phyloP scores from a whole-genome alignment of 2,329 filamentous ascomycete species.

The Colletotrichum costaricense region DNA sequence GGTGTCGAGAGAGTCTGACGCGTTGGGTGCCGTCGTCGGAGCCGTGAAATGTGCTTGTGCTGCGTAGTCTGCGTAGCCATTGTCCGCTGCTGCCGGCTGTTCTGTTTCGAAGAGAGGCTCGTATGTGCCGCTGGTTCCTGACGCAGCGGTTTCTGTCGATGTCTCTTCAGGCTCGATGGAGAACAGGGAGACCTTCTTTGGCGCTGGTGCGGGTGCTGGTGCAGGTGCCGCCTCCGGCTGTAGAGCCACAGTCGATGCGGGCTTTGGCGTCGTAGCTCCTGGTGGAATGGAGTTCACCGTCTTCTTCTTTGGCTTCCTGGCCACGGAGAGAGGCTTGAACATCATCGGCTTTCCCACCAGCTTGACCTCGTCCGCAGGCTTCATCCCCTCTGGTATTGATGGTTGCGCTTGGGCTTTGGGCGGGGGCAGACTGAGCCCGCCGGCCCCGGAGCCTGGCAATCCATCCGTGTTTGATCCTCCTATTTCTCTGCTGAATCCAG shows the following conservation, averaged over 20 bases:
- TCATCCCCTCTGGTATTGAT: constrained; percentile 66
- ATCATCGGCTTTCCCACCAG: constrained; percentile 83
- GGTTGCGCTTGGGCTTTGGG: constrained; percentile 55
- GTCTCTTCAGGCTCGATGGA: constrained; percentile 62
- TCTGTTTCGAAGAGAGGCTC: constrained; percentile 62
- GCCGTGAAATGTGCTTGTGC: constrained; percentile 46
- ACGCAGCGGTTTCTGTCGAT: constrained; percentile 34
- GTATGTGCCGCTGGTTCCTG: constrained; percentile 52
- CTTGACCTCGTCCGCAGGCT: constrained; percentile 73
- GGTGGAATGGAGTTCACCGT: constrained; percentile 43
- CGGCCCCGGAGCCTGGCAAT: constrained; percentile 38
- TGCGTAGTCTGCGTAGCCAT: constrained; percentile 47
- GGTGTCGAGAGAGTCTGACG: constrained; percentile 70
- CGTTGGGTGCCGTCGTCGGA: constrained; percentile 42
- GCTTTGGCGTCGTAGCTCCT: constrained; percentile 23
- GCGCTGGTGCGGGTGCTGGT: constrained; percentile 40
- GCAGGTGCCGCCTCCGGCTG: constrained; percentile 20
- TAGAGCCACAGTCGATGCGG: constrained; percentile 27
- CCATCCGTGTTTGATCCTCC: constrained; percentile 57
- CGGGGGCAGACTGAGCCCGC: constrained; percentile 50
- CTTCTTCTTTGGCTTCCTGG: constrained; percentile 79
- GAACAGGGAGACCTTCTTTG: constrained; percentile 76
- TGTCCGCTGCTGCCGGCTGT: constrained; percentile 37
- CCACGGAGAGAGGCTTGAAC: constrained; percentile 91
- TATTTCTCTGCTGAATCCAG: constrained; percentile 81